Percentiles rank a stretch among this genome's conserved stretches.
These are phyloP conservation scores for Phytophthora kernoviae DNA, from an alignment of 352 stramenopile genomes.

Conservation along the genomic window DNA sequence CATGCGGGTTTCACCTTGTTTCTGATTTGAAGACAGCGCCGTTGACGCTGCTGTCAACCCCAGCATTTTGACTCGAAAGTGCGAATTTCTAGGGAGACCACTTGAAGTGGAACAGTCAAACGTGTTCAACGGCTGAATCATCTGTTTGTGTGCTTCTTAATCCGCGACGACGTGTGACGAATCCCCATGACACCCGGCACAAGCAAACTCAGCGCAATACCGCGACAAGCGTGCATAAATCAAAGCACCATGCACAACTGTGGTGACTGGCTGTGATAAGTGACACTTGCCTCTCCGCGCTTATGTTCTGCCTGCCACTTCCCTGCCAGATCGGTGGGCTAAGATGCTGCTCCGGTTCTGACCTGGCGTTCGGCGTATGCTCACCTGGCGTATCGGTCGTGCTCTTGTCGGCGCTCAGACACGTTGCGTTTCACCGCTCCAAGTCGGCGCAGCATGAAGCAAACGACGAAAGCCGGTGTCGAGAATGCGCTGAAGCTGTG, in stretches of 20 bases:
- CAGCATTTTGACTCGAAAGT: background rate
- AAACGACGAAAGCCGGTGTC: constrained; percentile 1
- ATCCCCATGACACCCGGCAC: background rate
- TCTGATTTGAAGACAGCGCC: constrained; percentile 1
- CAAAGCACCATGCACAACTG: background rate
- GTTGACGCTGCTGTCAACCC: no score
- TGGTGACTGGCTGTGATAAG: background rate
- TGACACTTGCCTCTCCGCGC: no score
- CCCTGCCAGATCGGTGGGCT: constrained; percentile 6
- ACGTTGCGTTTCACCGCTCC: constrained; percentile 33
- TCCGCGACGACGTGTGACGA: background rate
- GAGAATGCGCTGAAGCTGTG: background rate
- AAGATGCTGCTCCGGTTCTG: constrained; percentile 22
- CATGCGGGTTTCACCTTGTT: background rate
- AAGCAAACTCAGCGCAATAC: background rate
- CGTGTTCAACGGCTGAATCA: no score
- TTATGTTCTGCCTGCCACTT: constrained; percentile 7
- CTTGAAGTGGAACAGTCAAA: no score
- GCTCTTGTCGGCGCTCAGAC: constrained; percentile 25
- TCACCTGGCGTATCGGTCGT: constrained; percentile 21
- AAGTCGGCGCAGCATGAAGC: background rate
- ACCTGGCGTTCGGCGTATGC: background rate
- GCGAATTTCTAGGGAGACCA: background rate
- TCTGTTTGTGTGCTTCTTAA: no score
- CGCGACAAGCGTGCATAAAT: background rate